Percentiles rank a stretch among this genome's conserved stretches.
Conservation (phyloP, 192 early-diverging fungal genomes). For the Rhizoclosmatium sp. region DNA sequence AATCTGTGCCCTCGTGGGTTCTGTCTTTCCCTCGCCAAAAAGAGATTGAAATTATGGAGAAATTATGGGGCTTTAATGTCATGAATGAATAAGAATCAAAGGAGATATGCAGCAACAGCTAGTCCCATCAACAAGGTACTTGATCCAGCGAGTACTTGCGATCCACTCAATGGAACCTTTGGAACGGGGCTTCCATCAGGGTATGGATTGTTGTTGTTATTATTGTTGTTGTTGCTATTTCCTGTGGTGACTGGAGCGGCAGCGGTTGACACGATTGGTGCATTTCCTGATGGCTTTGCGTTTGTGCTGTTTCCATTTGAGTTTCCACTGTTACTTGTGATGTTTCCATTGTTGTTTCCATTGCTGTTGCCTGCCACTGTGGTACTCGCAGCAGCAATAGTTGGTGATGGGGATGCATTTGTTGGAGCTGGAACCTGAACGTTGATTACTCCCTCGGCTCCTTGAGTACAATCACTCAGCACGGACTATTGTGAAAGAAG, state of each 20-base stretch:
- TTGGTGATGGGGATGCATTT: background rate
- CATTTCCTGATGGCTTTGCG: background rate
- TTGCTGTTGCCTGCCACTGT: background rate
- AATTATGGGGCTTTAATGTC: too few relatives aligned
- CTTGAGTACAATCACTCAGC: background rate
- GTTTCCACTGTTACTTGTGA: background rate
- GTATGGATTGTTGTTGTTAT: background rate
- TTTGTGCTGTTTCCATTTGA: background rate
- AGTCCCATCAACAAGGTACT: too few relatives aligned
- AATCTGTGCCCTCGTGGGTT: too few relatives aligned
- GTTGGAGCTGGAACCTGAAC: background rate
- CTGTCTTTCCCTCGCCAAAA: too few relatives aligned
- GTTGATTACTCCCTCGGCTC: background rate
- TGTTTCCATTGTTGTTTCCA: conserved; percentile 3
- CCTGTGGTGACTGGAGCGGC: background rate
- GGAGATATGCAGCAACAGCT: background rate
- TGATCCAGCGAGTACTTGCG: background rate
- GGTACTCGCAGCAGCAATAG: background rate
- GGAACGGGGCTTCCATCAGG: conserved; percentile 8
- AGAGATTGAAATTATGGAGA: too few relatives aligned
- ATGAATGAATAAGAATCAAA: background rate
- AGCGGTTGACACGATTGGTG: background rate
- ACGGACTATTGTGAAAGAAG: background rate
- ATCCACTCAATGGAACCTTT: background rate
- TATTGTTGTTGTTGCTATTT: background rate